Conservation (phyloP, 305 asterid species). For the Plantago coronopus region DNA sequence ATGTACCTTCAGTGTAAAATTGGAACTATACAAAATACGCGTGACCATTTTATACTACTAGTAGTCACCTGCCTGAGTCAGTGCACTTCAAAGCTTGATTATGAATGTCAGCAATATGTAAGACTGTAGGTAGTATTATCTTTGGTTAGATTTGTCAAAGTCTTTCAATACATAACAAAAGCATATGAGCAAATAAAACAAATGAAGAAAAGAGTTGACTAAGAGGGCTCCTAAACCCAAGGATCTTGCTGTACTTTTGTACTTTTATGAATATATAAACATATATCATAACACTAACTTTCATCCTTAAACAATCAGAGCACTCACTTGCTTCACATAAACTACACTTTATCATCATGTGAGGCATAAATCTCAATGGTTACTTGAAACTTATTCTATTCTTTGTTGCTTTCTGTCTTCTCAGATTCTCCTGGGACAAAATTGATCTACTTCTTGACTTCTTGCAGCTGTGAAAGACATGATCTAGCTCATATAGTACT, state of each 20-base stretch:
- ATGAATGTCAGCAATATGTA: too few relatives aligned
- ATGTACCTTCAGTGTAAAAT: too few relatives aligned
- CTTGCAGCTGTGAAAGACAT: background rate
- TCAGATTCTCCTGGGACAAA: background rate
- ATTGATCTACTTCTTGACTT: background rate
- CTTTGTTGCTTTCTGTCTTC: background rate
- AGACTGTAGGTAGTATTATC: too few relatives aligned
- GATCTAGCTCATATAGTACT: too few relatives aligned
- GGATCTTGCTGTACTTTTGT: conserved; percentile 2
- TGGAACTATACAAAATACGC: too few relatives aligned
- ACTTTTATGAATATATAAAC: conserved; percentile 1
- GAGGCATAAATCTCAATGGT: conserved; percentile 21
- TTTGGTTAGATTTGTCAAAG: too few relatives aligned
- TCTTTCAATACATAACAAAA: background rate
- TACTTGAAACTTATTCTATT: background rate
- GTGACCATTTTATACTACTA: too few relatives aligned
- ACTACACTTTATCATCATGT: conserved; percentile 6
- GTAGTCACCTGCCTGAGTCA: too few relatives aligned
- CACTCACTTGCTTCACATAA: conserved; percentile 1
- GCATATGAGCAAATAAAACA: background rate
- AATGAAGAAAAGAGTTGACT: conserved; percentile 8
- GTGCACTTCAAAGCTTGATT: too few relatives aligned
- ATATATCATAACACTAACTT: background rate
- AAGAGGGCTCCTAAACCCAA: background rate
- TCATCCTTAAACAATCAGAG: background rate